Evolutionary conservation across 2,329 filamentous ascomycete species (phyloP), one percentile per base, ranked within the genome.

Genomic region (Dothistroma pini): DNA sequence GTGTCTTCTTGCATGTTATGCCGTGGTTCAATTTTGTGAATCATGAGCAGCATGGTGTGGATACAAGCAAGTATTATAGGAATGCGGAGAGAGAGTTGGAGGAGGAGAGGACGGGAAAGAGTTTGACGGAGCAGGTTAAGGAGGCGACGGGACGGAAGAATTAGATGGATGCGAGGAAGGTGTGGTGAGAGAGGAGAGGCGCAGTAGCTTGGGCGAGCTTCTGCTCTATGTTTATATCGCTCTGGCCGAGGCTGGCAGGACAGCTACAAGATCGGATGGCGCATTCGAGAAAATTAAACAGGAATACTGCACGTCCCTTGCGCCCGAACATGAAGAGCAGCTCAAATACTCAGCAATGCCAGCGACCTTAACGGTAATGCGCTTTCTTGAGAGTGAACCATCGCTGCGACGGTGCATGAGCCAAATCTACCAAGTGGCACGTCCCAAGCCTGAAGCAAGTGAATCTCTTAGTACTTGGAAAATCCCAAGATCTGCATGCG

Each of bases 11-110:
- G 67, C 89, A 92, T 74, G 86, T 93, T 58, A 80, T 99, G 59
- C 93, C 93, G 44, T 97, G 93, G 95, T 93, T 96, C 80, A 99
- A 99, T 82, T 89, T 99, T 79, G 93, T 96, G 73, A 97, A 99
- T 79, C 95, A 99, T 79, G 88, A 86, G 75, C 85, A 96, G 84
- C 95, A 99, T 76, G 95, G 95, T 69, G 90, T 99, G 61, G 95
- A 99, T 76, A 99, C 95, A 34, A 92, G 93, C 67, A 99, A 99
- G 81, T 99, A 99, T 81, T 99, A 96, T 79, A 88, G 89, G 75
- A 91, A 96, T 77, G 95, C 95, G 8, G 95, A 99, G 83, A 83
- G 88, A 76, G 95, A 99, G 78, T 79, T 99, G 71, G 95, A 96
- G 79, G 88, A 87, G 44, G 92, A 96, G 81, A 80, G 80, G 62